Evolutionary conservation across 2,329 filamentous ascomycete genomes (phyloP), one percentile per base, ranked within the genome.

Genomic region (Talaromyces sp.): DNA sequence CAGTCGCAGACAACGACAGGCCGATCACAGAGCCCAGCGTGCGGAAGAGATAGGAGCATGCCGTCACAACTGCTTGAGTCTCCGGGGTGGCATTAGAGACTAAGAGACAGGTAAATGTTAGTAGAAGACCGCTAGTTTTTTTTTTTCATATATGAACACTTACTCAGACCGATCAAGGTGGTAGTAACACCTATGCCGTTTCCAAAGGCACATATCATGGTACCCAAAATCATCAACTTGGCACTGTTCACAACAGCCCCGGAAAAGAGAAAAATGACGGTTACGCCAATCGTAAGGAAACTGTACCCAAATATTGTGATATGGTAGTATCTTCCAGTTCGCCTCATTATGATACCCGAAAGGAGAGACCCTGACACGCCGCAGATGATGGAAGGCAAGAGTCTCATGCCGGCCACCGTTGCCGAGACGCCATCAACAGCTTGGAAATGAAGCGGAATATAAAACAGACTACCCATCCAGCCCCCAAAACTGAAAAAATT

Each of bases 11-110:
- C 60, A 90, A 76, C n/a, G 87, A 88, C 59, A 92, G 80, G 11
- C 89, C 84, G 43, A 86, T 80, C 10, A 86, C 84, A 17, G 80
- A 83, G 11, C 85, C 90, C 0, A 92, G 79, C 1, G 87, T 88
- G 43, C 90, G 86, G 79, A 93, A 93, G 26, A 93, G 83, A 74
- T 93, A 93, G 21, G 86, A 89, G 71, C 88, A 91, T 8, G 90
- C 90, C 17, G 90, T 89, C 3, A 87, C 88, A 1, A 92, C 83
- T 1, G 90, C 89, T 63, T 89, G 86, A 65, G 92, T 89, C 50
- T 85, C 80, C 3, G 80, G 78, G 1, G 83, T 76, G 0, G 87
- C 83, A 68, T 91, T 91, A 32, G 89, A 86, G 64, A 92, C 85
- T 35, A 24, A 1, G 26, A n/a, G 12, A 29, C 17, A 53, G 14